These are phyloP conservation scores for Oropetium thomaeum DNA, from an alignment of 176 grass and related monocot genomes.

Conservation along the genomic window DNA sequence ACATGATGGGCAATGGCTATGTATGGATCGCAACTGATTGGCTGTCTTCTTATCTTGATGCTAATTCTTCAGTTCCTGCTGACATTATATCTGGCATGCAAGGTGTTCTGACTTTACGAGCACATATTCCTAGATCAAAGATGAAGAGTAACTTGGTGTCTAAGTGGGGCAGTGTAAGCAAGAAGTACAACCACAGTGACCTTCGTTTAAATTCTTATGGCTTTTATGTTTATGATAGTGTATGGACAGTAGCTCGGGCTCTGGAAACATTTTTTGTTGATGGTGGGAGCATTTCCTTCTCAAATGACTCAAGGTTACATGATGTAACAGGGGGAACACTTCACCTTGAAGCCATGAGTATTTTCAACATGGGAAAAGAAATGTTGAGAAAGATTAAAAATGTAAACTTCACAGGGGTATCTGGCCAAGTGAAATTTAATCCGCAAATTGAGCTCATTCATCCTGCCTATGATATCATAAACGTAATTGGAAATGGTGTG, in stretches of 20 bases:
- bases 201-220: slow-evolving; percentile 57
- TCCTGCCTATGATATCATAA: slow-evolving; percentile 91
- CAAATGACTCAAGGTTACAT: slow-evolving; percentile 60
- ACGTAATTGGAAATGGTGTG: slow-evolving; percentile 69
- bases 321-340: slow-evolving; percentile 50
- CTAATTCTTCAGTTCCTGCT: slow-evolving; percentile 52
- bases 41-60: slow-evolving; percentile 75
- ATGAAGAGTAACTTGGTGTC: slow-evolving; percentile 69
- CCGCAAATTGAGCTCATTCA: slow-evolving; percentile 53
- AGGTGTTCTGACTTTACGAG: slow-evolving; percentile 77
- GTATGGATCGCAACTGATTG: slow-evolving; percentile 97
- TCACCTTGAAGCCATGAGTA: slow-evolving; percentile 75
- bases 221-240: slow-evolving; percentile 83
- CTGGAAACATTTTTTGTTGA: slow-evolving; percentile 74
- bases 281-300: slow-evolving; percentile 78
- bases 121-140: slow-evolving; percentile 62
- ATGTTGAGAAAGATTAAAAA: slow-evolving; percentile 55
- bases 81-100: slow-evolving; percentile 71
- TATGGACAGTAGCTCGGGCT: slow-evolving; percentile 77
- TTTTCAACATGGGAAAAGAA: slow-evolving; percentile 69
- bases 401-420: slow-evolving; percentile 63
- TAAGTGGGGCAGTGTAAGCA: slow-evolving; percentile 61
- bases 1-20: slow-evolving; percentile 85
- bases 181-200: slow-evolving; percentile 57
- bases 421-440: slow-evolving; percentile 66